Conservation (phyloP, 2,329 filamentous ascomycete genomes). For the Phaeoacremonium minimum region DNA sequence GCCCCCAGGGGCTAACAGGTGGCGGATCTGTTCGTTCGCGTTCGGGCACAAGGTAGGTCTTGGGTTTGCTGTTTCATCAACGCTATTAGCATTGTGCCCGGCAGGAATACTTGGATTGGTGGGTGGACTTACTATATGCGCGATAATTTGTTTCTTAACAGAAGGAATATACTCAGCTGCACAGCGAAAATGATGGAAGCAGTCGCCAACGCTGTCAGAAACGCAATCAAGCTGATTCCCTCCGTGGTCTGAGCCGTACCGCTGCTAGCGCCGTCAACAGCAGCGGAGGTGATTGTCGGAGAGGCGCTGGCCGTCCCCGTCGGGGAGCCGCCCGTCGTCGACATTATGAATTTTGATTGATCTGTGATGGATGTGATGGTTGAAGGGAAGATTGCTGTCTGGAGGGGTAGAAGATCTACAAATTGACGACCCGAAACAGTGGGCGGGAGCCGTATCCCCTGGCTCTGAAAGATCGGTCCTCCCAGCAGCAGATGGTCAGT, state of each 20-base stretch:
- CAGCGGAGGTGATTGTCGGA: slow-evolving; percentile 1
- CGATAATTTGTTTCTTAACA: slow-evolving; percentile 73
- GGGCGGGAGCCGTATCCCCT: no score
- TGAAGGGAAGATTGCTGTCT: no score
- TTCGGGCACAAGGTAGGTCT: slow-evolving; percentile 82
- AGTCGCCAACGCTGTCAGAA: slow-evolving; percentile 60
- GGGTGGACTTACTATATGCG: slow-evolving; percentile 69
- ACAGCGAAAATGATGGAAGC: slow-evolving; percentile 60
- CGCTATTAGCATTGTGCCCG: slow-evolving; percentile 10
- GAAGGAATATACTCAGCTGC: slow-evolving; percentile 65
- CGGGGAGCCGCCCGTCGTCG: no score
- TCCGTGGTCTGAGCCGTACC: slow-evolving; percentile 21
- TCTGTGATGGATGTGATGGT: no score
- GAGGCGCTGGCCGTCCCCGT: slow-evolving; percentile 5
- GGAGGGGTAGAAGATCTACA: no score
- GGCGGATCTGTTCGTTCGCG: slow-evolving; percentile 77
- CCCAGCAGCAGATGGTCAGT: no score
- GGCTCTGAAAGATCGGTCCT: no score
- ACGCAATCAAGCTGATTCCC: slow-evolving; percentile 47
- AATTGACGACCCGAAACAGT: no score
- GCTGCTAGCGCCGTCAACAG: slow-evolving; percentile 6
- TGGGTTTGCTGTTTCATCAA: slow-evolving; percentile 57
- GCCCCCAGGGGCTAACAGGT: slow-evolving; percentile 48
- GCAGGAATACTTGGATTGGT: slow-evolving; percentile 2
- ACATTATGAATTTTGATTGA: no score